Conservation (phyloP, 2,329 filamentous ascomycete genomes). For the Xylariales sp. region DNA sequence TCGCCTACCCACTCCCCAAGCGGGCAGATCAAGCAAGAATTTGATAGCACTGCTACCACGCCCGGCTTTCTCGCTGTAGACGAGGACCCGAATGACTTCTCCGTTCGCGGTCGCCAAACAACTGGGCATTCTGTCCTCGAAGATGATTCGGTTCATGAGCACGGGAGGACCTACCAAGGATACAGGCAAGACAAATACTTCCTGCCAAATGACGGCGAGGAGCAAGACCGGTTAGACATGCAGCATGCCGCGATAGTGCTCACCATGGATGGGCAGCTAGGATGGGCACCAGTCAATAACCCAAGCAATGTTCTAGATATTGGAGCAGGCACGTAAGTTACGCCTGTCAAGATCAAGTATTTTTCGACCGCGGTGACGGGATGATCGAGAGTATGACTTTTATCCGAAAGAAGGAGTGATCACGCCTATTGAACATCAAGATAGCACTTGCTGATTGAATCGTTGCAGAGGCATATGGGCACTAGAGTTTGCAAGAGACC, state of each 20-base stretch:
- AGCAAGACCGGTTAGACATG: slow-evolving; percentile 7
- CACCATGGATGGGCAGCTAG: not conserved
- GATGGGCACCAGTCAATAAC: not conserved
- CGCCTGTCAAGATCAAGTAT: too few relatives aligned
- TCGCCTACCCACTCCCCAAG: too few relatives aligned
- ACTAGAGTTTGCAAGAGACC: slow-evolving; percentile 2
- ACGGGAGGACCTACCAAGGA: slow-evolving; percentile 2
- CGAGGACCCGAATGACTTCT: not conserved
- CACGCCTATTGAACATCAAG: not conserved
- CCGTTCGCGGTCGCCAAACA: not conserved
- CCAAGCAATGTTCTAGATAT: slow-evolving; percentile 1
- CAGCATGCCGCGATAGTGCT: slow-evolving; percentile 3
- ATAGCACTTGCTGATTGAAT: not conserved
- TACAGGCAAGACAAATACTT: slow-evolving; percentile 7
- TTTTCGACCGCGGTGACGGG: too few relatives aligned
- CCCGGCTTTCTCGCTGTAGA: not conserved
- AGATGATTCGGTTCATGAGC: slow-evolving; percentile 1
- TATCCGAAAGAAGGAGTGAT: too few relatives aligned
- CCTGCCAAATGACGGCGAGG: slow-evolving; percentile 2
- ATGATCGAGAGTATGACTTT: too few relatives aligned
- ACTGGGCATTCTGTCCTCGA: slow-evolving; percentile 3
- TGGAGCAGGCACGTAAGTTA: slow-evolving; percentile 3
- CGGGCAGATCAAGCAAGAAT: too few relatives aligned
- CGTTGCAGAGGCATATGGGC: slow-evolving; percentile 3
- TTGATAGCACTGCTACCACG: too few relatives aligned